Percentiles rank a stretch among this genome's conserved stretches.
These are phyloP conservation scores for Teunomyces cretensis DNA, from an alignment of 805 yeast genomes.

Conservation along the genomic window DNA sequence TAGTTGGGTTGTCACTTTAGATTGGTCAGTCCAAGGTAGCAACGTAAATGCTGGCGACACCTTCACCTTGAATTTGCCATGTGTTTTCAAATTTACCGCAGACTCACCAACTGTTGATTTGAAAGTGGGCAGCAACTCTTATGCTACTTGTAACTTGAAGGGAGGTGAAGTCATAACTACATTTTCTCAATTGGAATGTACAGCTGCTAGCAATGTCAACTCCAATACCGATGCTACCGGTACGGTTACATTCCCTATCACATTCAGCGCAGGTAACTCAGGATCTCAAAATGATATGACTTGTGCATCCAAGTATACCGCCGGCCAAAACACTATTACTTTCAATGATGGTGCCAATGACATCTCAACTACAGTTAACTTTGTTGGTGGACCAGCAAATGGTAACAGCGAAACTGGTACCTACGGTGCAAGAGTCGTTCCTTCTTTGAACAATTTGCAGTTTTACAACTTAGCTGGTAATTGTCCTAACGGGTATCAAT, in stretches of 20 bases:
- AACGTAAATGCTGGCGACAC: constrained; percentile 16
- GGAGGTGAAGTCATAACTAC: constrained; percentile 10
- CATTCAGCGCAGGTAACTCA: constrained; percentile 16
- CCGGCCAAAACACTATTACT: constrained; percentile 20
- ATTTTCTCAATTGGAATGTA: constrained; percentile 10
- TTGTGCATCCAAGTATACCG: constrained; percentile 15
- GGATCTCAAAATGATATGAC: constrained; percentile 13
- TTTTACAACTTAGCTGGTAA: constrained; percentile 12
- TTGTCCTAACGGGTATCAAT: constrained; percentile 20
- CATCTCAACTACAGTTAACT: constrained; percentile 7
- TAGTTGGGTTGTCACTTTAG: constrained; percentile 13
- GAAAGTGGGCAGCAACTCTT: constrained; percentile 8
- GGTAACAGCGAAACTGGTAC: not conserved
- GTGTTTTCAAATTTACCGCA: constrained; percentile 16
- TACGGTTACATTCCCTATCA: constrained; percentile 17
- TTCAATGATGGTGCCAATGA: constrained; percentile 14
- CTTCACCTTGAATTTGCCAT: constrained; percentile 14
- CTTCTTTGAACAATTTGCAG: constrained; percentile 9
- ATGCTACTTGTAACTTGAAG: constrained; percentile 22
- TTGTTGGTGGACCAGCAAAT: not conserved
- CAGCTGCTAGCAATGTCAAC: constrained; percentile 5
- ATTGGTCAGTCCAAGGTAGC: constrained; percentile 10
- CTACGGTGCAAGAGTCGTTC: constrained; percentile 9
- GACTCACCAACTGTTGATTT: constrained; percentile 7
- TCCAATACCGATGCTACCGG: constrained; percentile 6